Conservation (phyloP, 306 rosid genomes). For the Medicago truncatula region DNA sequence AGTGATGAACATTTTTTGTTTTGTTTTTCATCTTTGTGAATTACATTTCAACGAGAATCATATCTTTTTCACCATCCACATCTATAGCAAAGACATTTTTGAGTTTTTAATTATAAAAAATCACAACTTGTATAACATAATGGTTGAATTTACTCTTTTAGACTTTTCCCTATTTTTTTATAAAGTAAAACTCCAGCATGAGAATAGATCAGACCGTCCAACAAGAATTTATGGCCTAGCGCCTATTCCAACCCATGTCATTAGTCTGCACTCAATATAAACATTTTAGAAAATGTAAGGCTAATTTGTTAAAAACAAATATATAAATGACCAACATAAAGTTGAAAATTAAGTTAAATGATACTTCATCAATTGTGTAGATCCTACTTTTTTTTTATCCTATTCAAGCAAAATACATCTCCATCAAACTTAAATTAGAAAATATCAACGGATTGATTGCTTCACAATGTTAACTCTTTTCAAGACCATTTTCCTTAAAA, state of each 20-base stretch:
- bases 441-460: constrained; percentile 6
- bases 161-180: neutral
- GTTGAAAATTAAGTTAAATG: no score
- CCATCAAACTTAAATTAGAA: neutral
- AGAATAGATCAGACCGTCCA: no score
- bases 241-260: no score
- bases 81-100: constrained; percentile 14
- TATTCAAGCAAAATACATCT: constrained; percentile 9
- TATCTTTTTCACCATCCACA: constrained; percentile 30
- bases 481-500: constrained; percentile 6
- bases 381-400: neutral
- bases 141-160: neutral
- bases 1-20: neutral
- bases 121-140: constrained; percentile 27
- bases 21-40: neutral
- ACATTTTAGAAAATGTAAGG: no score
- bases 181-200: no score
- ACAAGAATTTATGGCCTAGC: no score
- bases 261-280: no score
- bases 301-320: no score
- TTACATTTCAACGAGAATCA: constrained; percentile 38
- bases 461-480: constrained; percentile 41
- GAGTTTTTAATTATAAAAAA: constrained; percentile 2
- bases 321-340: no score
- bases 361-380: neutral